A percentile compares a stretch with the other conserved stretches of the same genome.
Evolutionary conservation across 306 rosid genomes (phyloP).

Genomic region (Lathyrus tuberosus): DNA sequence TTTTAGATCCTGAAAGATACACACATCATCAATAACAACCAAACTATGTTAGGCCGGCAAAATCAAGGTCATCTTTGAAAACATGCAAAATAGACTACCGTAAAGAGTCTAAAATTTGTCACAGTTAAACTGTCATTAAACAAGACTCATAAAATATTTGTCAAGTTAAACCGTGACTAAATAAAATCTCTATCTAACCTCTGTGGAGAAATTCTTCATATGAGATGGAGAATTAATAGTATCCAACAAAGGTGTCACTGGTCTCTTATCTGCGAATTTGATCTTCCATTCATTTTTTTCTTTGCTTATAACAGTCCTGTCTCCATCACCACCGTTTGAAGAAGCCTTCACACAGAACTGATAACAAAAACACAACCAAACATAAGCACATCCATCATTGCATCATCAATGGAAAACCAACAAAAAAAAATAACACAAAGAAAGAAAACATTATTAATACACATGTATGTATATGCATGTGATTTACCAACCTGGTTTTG

Average conservation of each 20-base stretch:
- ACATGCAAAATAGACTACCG: too few relatives aligned
- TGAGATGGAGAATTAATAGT: slow-evolving; percentile 76
- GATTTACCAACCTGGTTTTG: slow-evolving; percentile 59
- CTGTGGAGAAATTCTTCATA: slow-evolving; percentile 70
- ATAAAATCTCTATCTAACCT: slow-evolving; percentile 44
- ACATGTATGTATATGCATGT: not conserved
- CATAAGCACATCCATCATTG: slow-evolving; percentile 12
- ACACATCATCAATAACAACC: not conserved
- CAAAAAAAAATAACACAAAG: not conserved
- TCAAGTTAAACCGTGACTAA: too few relatives aligned
- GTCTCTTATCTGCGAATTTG: slow-evolving; percentile 59
- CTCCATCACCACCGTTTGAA: slow-evolving; percentile 39
- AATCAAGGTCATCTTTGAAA: too few relatives aligned
- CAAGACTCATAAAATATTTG: too few relatives aligned
- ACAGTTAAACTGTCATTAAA: too few relatives aligned
- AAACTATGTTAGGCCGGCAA: too few relatives aligned
- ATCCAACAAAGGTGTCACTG: slow-evolving; percentile 81
- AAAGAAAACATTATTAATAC: not conserved
- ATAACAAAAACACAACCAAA: slow-evolving; percentile 5
- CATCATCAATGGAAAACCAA: not conserved
- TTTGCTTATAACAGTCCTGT: slow-evolving; percentile 46
- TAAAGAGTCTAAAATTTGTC: too few relatives aligned
- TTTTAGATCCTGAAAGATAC: slow-evolving; percentile 69
- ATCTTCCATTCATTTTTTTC: slow-evolving; percentile 64
- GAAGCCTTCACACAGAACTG: slow-evolving; percentile 68